Base-by-base conservation (phyloP, 2,329 filamentous ascomycete genomes). In the Hortaea sp. region DNA sequence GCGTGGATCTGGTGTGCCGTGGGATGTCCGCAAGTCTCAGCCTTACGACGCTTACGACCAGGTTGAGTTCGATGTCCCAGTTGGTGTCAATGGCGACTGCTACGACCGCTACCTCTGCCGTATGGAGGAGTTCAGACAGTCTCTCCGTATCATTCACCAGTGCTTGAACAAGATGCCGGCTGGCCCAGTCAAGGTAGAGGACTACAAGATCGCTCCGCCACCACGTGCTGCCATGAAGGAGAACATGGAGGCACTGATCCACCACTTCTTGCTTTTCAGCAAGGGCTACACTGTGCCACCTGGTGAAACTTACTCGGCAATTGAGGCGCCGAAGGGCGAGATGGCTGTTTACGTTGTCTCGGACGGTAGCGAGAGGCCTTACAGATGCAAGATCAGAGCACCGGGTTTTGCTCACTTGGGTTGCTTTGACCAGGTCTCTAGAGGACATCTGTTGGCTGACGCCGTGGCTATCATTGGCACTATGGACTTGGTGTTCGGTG, bases 201-300 rank as follows among this genome's bases (percentile, higher is more conserved):
- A 98, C 71, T 98, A 97, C 81, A 98, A 98, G 80, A 80, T 98
- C 62, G 85, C 87, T 2, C 92, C 92, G 20, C 92, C 92, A 52
- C 94, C 92, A n/a, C 83, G 92, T 63, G 77, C 87, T 39, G 92
- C 92, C 63, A 98, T 98, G 92, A 98, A 98, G 79, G 92, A 98
- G 80, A 98, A 98, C 76, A 98, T 98, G 94, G 92, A 98, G 74
- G 89, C 92, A 35, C 79, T 98, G 39, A 98, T 98, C 66, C 92
- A 98, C 74, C 92, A 98, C 76, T 98, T 98, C 78, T 73, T 98
- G 56, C 82, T 98, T 45, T 98, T 90, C 76, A 97, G 89, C 68
- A 98, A 98, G 79, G 92, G 92, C 49, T 98, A 98, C 70, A 79
- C 88, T 39, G 92, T 98, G 4, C 92, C 92, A 39, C 92, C 94